A percentile compares a stretch with the other conserved stretches of the same genome.
Evolutionary conservation across 2,329 filamentous ascomycete species (phyloP).

Genomic region (Malbranchea cinnamomea): DNA sequence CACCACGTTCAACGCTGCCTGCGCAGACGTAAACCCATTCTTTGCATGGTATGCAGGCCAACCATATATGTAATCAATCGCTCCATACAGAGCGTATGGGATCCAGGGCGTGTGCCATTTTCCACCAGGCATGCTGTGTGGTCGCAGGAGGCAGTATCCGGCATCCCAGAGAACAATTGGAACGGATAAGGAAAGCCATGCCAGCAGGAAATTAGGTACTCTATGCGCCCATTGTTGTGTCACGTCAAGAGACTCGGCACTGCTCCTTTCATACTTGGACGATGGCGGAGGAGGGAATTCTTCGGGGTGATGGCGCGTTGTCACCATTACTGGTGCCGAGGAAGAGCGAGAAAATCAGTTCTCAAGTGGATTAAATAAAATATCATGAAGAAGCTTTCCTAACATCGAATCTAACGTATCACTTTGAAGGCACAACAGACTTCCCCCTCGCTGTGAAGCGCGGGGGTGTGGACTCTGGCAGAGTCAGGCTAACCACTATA

Average conservation of each 20-base stretch:
- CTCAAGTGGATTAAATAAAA: not conserved
- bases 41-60: slow-evolving; percentile 51
- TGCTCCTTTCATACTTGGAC: slow-evolving; percentile 13
- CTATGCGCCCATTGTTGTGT: slow-evolving; percentile 39
- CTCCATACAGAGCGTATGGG: slow-evolving; percentile 68
- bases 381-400: too few relatives aligned
- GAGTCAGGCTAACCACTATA: too few relatives aligned
- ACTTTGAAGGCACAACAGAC: too few relatives aligned
- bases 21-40: slow-evolving; percentile 65
- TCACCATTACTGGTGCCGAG: too few relatives aligned
- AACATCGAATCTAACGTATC: too few relatives aligned
- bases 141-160: slow-evolving; percentile 63
- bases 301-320: slow-evolving; percentile 39
- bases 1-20: slow-evolving; percentile 52
- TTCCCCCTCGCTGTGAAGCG: too few relatives aligned
- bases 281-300: slow-evolving; percentile 29
- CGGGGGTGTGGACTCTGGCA: too few relatives aligned
- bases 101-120: slow-evolving; percentile 53
- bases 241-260: slow-evolving; percentile 14
- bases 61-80: slow-evolving; percentile 69
- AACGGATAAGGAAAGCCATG: slow-evolving; percentile 61
- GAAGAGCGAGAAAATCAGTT: slow-evolving; percentile 5
- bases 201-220: slow-evolving; percentile 42
- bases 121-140: slow-evolving; percentile 69
- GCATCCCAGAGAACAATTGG: slow-evolving; percentile 73